A percentile compares a stretch with the other conserved stretches of the same genome.
Conservation (phyloP, 441 rosid species). For the Manihot esculenta region DNA sequence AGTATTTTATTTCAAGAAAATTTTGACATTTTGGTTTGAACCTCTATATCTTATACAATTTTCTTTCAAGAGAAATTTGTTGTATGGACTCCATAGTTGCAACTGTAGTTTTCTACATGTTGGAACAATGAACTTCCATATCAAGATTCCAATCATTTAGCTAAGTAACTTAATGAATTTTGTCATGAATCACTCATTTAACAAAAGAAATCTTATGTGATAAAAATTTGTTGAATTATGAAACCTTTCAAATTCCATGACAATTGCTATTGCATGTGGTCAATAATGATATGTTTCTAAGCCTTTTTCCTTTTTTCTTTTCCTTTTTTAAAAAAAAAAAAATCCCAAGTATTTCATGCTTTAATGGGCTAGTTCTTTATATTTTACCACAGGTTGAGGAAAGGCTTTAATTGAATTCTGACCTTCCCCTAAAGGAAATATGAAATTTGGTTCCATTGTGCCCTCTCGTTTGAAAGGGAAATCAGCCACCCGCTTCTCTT, state of each 20-base stretch:
- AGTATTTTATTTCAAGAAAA: background rate
- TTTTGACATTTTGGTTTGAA: background rate
- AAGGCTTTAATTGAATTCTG: constrained; percentile 31
- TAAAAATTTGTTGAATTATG: too few relatives aligned
- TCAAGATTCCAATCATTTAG: background rate
- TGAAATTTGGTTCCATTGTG: constrained; percentile 43
- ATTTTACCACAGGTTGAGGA: constrained; percentile 36
- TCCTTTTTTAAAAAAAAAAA: too few relatives aligned
- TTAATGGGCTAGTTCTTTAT: constrained; percentile 10
- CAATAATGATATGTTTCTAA: background rate
- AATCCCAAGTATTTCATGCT: background rate
- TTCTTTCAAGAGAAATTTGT: background rate
- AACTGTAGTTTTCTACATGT: background rate
- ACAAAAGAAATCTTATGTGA: background rate
- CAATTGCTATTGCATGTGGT: background rate
- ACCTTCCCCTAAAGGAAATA: constrained; percentile 31
- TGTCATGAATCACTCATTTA: background rate
- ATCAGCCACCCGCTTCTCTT: constrained; percentile 49
- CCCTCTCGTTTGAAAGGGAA: constrained; percentile 46
- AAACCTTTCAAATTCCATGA: background rate
- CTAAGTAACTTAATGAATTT: background rate
- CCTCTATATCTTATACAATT: background rate
- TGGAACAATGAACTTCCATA: background rate
- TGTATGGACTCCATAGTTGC: background rate
- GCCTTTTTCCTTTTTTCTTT: background rate